Evolutionary conservation across 2,329 filamentous ascomycete species (phyloP), one percentile per base, ranked within the genome.

Genomic region (Ascochyta fabae): DNA sequence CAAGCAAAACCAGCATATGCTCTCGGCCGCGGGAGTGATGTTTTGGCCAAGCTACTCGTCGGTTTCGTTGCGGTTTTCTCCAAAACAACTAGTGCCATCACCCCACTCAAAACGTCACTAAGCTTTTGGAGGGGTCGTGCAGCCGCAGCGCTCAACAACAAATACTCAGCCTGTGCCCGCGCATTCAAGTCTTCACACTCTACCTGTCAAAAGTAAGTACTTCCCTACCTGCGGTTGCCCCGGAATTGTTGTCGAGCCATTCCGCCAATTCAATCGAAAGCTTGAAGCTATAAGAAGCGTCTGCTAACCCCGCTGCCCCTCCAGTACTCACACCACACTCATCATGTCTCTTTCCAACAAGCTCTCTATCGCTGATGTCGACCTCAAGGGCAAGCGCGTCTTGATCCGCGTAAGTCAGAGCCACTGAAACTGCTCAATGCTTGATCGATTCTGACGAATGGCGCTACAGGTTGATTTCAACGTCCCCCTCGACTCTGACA

Each of bases 341-440:
- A 64, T 19, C 48, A 99, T 99, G 95, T 98, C 95, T 88, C 91
- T 99, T 77, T 91, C 93, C 72, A 97, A 88, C 87, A 99, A 99
- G 86, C 91, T 99, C 72, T 91, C 92, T 69, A 97, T 99, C 80
- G 91, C 88, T 67, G 94, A 99, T 76, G 88, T 96, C 74, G 93
- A 99, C 81, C 85, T 99, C 80, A 96, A 96, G 87, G 94, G 85
- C 86, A 99, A 99, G 88, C 88, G 93, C 73, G 95, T 98, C 79
- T 86, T 99, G 73, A 97, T 99, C 78, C 90, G 95, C 75, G 95
- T 96, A 85, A 79, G 90, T 83, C 59, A 49, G 23, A 24, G 19
- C 10, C 12, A 10, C 23, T 22, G 6, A 4, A 12, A 15, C 3
- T 40, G 43, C 23, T 33, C 34, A 41, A 44, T 49, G 48, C 34